Evolutionary conservation across 208 protist species (phyloP), one percentile per base, ranked within the genome.

Genomic region (Blastocrithidia nonstop): DNA sequence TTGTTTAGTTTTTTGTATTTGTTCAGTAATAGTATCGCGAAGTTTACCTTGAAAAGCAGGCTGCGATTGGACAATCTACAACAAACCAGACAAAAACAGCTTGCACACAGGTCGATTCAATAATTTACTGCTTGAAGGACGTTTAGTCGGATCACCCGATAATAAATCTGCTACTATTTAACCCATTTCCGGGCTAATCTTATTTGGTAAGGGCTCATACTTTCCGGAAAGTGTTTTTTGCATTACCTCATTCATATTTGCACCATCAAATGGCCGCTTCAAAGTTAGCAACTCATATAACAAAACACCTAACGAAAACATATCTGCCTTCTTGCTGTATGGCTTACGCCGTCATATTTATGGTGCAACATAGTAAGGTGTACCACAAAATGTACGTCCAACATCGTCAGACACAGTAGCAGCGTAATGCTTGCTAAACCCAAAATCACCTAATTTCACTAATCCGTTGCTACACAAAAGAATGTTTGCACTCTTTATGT

Each of bases 321-420:
- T 72, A 55, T 96, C 92, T 8, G 65, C 62, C 67, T 96, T 96
- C 52, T 83, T 79, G 60, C 88, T 82, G 59, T 96, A 97, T n/a
- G 79, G 77, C 40, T 82, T 72, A 42, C 84, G 60, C 24, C 76
- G 68, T 70, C 79, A 95, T 28, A 97, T 76, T 64, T 96, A 88
- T 11, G 92, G 92, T 7, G 82, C 68, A 26, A 96, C 51, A 63
- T 95, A 96, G 58, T 92, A 89, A 27, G 90, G 84, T 23, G 81
- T 89, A 32, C 82, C 87, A 43, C 69, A 78, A 60, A 88, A 81
- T n/a, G 79, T n/a, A n/a, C n/a, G n/a, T n/a, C n/a, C n/a, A n/a
- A n/a, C n/a, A n/a, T n/a, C n/a, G n/a, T n/a, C n/a, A 21, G 59
- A 62, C 13, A 75, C 68, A 22, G 66, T 70, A 13, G 46, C 61